A percentile compares a stretch with the other conserved stretches of the same genome.
Conservation (phyloP, 2,329 filamentous ascomycete species). For the Calonectria pseudoturangicola region DNA sequence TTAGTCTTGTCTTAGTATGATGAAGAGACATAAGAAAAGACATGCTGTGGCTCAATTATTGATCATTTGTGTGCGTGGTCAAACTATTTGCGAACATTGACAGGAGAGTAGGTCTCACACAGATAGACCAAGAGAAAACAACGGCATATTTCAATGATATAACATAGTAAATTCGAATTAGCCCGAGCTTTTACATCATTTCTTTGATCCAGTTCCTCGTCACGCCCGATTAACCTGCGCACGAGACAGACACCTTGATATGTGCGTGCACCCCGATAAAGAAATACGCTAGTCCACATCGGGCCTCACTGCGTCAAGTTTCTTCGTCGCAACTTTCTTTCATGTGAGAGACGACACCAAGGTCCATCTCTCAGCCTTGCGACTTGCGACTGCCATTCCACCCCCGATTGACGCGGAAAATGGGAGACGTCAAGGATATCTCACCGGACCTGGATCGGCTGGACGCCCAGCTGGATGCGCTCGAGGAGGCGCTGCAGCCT, state of each 20-base stretch:
- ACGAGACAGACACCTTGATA: conserved; percentile 20
- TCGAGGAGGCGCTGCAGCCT: conserved; percentile 85
- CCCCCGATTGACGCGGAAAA: conserved; percentile 47
- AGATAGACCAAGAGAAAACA: background rate
- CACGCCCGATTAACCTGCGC: conserved; percentile 1
- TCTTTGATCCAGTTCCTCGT: conserved; percentile 1
- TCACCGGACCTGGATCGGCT: conserved; percentile 82
- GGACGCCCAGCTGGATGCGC: conserved; percentile 84
- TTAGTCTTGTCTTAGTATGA: background rate
- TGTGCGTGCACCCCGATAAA: conserved; percentile 35
- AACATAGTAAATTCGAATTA: background rate
- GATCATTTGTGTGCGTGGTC: too few species aligned
- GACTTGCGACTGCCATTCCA: conserved; percentile 25
- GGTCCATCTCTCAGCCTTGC: conserved; percentile 36
- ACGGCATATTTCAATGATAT: too few species aligned
- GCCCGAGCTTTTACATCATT: background rate
- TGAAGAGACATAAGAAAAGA: background rate
- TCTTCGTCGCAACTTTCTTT: conserved; percentile 43
- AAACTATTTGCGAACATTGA: background rate
- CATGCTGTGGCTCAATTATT: background rate
- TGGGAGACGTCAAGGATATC: conserved; percentile 72
- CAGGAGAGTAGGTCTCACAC: background rate
- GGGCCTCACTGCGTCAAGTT: conserved; percentile 44
- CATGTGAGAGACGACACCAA: conserved; percentile 47
- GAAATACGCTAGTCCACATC: conserved; percentile 46